Base-by-base conservation (phyloP, 768 basidiomycete species). In the Amyloporia xantha region DNA sequence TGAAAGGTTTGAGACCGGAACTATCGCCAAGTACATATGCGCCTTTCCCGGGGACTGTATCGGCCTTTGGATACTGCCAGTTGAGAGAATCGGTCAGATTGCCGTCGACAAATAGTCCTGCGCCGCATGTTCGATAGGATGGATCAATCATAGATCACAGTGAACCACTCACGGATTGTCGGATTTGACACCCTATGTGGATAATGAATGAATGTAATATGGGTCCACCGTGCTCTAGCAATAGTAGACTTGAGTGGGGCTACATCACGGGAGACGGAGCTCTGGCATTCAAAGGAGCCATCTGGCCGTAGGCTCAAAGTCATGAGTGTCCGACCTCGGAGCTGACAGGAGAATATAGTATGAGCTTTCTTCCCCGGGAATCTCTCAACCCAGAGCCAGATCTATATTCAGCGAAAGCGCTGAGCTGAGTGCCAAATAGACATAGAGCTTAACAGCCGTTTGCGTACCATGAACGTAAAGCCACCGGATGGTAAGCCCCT, bases 41-140 rank as follows among this genome's bases (percentile, higher is more conserved):
- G 1, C 71, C 68, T 0, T 59, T 47, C 41, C 69, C 66, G 0
- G 70, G 51, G 19, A 59, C 55, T 1, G 62, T 46, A 13, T 77
- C 79, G 10, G 68, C 55, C 47, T 70, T 79, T 0, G 89, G 86
- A 62, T 87, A 90, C 11, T 64, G 56, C 72, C 79, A 79, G 44
- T 82, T 78, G 5, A 85, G 49, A 0, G 79, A 71, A 54, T 89
- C 86, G 15, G 68, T 73, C 17, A 87, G 69, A 3, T 74, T 71
- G 10, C 90, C 89, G 56, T 92, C 88, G 9, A 90, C 53, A 56
- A 86, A 91, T 0, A 91, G 56, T 3, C 86, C 87, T 89, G 13
- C n/a, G 42, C 41, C 39, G 26, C 24, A 44, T 28, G 42, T 53
- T 45, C 15, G 6, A 39, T 13, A 19, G 9, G 10, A n/a, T 7